A percentile compares a stretch with the other conserved stretches of the same genome.
Evolutionary conservation across 2,329 filamentous ascomycete species (phyloP).

Genomic region (Neofusicoccum ribis): DNA sequence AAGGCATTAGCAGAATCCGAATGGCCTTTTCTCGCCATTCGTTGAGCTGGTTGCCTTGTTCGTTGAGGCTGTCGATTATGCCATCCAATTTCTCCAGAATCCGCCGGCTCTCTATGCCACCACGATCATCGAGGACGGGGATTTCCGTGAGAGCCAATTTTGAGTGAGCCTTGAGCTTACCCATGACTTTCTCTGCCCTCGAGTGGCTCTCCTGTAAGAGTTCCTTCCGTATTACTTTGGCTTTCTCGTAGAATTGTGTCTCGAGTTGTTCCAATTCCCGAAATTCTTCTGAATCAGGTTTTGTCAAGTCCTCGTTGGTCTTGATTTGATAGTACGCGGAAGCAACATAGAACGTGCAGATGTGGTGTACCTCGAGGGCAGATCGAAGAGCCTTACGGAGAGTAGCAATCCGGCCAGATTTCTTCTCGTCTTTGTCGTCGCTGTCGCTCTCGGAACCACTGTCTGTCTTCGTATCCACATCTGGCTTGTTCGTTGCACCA

Average conservation of each 20-base stretch:
- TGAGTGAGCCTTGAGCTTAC: constrained; percentile 46
- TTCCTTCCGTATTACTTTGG: constrained; percentile 75
- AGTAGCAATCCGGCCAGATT: constrained; percentile 53
- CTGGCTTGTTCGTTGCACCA: constrained; percentile 29
- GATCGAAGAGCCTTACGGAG: constrained; percentile 67
- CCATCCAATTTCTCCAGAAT: constrained; percentile 66
- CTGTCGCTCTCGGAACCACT: constrained; percentile 35
- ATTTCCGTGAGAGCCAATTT: constrained; percentile 53
- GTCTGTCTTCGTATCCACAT: constrained; percentile 13
- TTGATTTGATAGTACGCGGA: constrained; percentile 86
- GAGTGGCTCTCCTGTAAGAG: constrained; percentile 62
- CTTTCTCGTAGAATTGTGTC: constrained; percentile 70
- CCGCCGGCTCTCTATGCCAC: constrained; percentile 71
- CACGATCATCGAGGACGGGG: constrained; percentile 50
- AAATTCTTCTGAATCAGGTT: constrained; percentile 67
- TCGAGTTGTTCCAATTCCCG: constrained; percentile 68
- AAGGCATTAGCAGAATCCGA: constrained; percentile 68
- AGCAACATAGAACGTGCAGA: constrained; percentile 79
- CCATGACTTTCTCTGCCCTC: constrained; percentile 67
- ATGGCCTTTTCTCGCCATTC: constrained; percentile 74
- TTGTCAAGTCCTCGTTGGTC: constrained; percentile 63
- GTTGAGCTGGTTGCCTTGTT: constrained; percentile 69
- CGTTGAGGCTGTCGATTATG: constrained; percentile 67
- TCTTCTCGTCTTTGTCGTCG: constrained; percentile 37
- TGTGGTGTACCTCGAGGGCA: constrained; percentile 78